These are phyloP conservation scores for Spizellomyces sp. DNA, from an alignment of 192 early-diverging fungal species.

Conservation along the genomic window DNA sequence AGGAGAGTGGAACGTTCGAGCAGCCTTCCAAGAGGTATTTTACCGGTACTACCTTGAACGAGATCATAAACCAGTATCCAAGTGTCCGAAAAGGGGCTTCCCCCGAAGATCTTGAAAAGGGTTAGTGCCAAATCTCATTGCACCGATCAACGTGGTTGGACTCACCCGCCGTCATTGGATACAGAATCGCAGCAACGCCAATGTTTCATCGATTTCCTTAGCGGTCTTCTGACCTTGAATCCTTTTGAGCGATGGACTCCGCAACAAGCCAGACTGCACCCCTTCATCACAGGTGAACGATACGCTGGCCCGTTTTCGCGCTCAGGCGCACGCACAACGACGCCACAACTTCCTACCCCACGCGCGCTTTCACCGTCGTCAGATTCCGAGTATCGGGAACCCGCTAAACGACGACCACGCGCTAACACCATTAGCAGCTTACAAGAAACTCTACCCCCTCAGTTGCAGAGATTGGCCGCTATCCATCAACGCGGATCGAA, in stretches of 20 bases:
- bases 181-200: conserved; percentile 72
- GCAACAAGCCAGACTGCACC: conserved; percentile 90
- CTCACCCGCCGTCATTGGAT: background rate
- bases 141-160: conserved; percentile 13
- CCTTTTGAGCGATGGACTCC: conserved; percentile 94
- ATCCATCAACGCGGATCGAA: conserved; percentile 44
- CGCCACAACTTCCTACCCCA: conserved; percentile 8
- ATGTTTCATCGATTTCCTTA: conserved; percentile 89
- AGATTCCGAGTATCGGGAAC: conserved; percentile 4
- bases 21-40: conserved; percentile 95
- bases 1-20: conserved; percentile 81
- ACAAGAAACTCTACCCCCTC: conserved; percentile 49
- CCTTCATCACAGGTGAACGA: conserved; percentile 90
- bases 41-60: conserved; percentile 78
- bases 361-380: conserved; percentile 4
- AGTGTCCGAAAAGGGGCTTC: conserved; percentile 68
- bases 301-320: conserved; percentile 73
- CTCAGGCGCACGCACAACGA: conserved; percentile 13
- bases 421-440: conserved; percentile 54
- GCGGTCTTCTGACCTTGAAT: conserved; percentile 87
- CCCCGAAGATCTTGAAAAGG: conserved; percentile 72
- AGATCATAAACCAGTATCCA: conserved; percentile 88
- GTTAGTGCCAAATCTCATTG: conserved; percentile 38
- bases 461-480: conserved; percentile 52
- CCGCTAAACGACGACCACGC: conserved; percentile 37